Conservation (phyloP, 805 yeast species). For the Saccharomyces mikatae region DNA sequence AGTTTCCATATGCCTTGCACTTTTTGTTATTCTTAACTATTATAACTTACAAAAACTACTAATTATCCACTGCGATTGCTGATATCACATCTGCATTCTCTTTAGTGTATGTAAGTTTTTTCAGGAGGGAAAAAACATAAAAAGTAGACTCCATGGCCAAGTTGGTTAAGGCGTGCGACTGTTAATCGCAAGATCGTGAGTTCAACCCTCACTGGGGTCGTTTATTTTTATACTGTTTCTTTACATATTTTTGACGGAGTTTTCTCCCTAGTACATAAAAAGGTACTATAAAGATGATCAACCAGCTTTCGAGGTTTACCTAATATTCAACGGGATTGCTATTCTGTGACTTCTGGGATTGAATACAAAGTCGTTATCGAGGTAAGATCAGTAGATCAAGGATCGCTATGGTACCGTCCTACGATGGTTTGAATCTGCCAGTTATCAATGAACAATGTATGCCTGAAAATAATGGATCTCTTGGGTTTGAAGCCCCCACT, state of each 20-base stretch:
- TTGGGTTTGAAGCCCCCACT: slow-evolving; percentile 36
- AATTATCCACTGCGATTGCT: no score
- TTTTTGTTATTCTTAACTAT: no score
- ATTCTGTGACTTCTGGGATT: background rate
- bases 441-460: background rate
- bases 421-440: background rate
- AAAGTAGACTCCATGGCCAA: slow-evolving; percentile 45
- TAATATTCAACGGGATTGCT: background rate
- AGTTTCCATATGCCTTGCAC: no score
- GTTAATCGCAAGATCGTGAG: slow-evolving; percentile 59
- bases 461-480: background rate
- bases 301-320: background rate
- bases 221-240: background rate
- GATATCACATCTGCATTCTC: no score
- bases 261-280: background rate
- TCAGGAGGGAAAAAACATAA: no score
- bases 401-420: background rate
- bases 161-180: slow-evolving; percentile 59
- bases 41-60: no score
- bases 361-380: background rate
- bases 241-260: background rate
- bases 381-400: background rate
- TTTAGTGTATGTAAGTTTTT: no score
- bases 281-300: background rate
- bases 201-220: slow-evolving; percentile 55